phyloP scores from a whole-genome alignment of 2,329 filamentous ascomycete genomes.

The Nemania abortiva region DNA sequence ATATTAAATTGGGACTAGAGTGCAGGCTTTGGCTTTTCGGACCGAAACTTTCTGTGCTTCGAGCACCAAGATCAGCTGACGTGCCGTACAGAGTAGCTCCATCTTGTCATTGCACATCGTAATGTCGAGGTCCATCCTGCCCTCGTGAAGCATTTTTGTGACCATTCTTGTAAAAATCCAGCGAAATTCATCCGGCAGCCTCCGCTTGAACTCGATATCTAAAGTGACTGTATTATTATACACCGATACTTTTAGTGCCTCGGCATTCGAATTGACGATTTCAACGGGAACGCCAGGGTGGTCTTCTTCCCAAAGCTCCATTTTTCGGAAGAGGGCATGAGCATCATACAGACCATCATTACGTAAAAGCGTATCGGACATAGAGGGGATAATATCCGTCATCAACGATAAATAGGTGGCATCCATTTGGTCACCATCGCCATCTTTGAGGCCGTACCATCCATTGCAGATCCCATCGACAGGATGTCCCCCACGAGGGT shows the following conservation, averaged over 20 bases:
- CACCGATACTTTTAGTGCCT: slow-evolving; percentile 37
- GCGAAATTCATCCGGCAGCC: slow-evolving; percentile 43
- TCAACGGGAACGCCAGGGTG: slow-evolving; percentile 43
- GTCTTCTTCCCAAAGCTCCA: slow-evolving; percentile 42
- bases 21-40: background rate
- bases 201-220: slow-evolving; percentile 48
- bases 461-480: slow-evolving; percentile 42
- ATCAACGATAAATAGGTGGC: slow-evolving; percentile 45
- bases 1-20: too few relatives aligned
- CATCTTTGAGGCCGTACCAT: slow-evolving; percentile 42
- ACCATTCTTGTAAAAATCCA: slow-evolving; percentile 43
- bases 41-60: slow-evolving; percentile 42
- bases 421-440: slow-evolving; percentile 44
- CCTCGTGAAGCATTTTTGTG: slow-evolving; percentile 42
- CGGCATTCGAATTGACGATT: slow-evolving; percentile 34
- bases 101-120: slow-evolving; percentile 43
- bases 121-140: slow-evolving; percentile 44
- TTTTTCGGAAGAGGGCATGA: slow-evolving; percentile 24
- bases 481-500: slow-evolving; percentile 43
- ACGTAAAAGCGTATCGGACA: slow-evolving; percentile 48
- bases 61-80: slow-evolving; percentile 43
- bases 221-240: slow-evolving; percentile 43
- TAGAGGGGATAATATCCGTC: slow-evolving; percentile 47
- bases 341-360: slow-evolving; percentile 47
- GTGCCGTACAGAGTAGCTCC: slow-evolving; percentile 40